Percentiles rank a stretch among this genome's conserved stretches.
Evolutionary conservation across 2,329 filamentous ascomycete genomes (phyloP).

Genomic region (Dactylellina parvicollis): DNA sequence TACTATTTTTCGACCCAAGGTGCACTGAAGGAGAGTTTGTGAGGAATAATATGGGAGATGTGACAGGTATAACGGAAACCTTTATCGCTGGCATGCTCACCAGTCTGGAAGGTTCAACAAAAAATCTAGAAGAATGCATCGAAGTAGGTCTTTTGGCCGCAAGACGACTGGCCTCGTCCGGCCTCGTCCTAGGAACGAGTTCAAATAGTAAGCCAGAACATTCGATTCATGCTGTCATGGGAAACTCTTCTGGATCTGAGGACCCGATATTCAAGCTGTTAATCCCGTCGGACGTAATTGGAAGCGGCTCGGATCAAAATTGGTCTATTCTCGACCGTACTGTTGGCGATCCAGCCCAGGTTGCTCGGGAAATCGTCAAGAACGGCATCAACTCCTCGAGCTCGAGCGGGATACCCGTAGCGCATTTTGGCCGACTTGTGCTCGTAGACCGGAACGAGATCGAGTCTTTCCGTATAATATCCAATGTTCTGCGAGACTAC

Average conservation of each 20-base stretch:
- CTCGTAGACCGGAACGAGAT: slow-evolving; percentile 45
- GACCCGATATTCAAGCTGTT: slow-evolving; percentile 28
- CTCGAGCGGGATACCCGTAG: slow-evolving; percentile 24
- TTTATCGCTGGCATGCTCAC: slow-evolving; percentile 33
- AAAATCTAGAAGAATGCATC: slow-evolving; percentile 33
- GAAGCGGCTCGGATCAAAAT: slow-evolving; percentile 29
- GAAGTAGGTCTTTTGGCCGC: slow-evolving; percentile 19
- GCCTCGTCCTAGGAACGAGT: background rate
- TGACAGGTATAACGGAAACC: slow-evolving; percentile 29
- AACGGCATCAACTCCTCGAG: slow-evolving; percentile 14
- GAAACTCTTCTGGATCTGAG: background rate
- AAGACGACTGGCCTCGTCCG: slow-evolving; percentile 18
- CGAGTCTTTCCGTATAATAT: slow-evolving; percentile 40
- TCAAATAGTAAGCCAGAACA: slow-evolving; percentile 13
- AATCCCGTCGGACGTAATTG: slow-evolving; percentile 34
- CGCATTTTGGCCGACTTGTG: slow-evolving; percentile 29
- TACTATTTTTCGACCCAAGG: slow-evolving; percentile 31
- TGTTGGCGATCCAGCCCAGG: slow-evolving; percentile 35
- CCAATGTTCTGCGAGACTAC: slow-evolving; percentile 32
- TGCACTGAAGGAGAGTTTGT: slow-evolving; percentile 35
- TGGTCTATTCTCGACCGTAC: slow-evolving; percentile 44
- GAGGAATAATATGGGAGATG: slow-evolving; percentile 31
- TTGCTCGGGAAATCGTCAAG: slow-evolving; percentile 28
- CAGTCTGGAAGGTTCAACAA: slow-evolving; percentile 6
- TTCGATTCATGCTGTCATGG: slow-evolving; percentile 8